phyloP scores from a whole-genome alignment of 768 basidiomycete genomes.

The button mushroom (Agaricus bisporus) region DNA sequence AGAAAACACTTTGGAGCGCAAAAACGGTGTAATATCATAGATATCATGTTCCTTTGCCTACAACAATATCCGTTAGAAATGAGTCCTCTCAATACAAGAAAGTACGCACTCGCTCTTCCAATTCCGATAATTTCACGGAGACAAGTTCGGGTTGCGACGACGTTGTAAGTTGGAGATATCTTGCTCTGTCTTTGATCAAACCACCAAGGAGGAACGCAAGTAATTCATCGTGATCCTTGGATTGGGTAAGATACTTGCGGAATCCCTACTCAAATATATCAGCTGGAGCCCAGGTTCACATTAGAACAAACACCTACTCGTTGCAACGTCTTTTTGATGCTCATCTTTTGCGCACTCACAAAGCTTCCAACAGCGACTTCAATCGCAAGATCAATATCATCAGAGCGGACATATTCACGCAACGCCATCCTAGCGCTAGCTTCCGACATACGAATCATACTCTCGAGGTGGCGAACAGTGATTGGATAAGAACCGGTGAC shows the following conservation, averaged over 20 bases:
- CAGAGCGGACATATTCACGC: constrained; percentile 89
- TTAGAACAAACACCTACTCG: constrained; percentile 48
- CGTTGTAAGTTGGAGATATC: constrained; percentile 72
- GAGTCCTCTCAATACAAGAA: neutral
- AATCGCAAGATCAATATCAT: constrained; percentile 97
- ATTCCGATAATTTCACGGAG: constrained; percentile 68
- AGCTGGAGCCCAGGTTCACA: constrained; percentile 3
- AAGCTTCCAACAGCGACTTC: constrained; percentile 94
- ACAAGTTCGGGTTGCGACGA: constrained; percentile 76
- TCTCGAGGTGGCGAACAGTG: constrained; percentile 95
- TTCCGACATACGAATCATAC: constrained; percentile 99
- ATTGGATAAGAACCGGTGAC: constrained; percentile 99
- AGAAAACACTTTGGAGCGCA: constrained; percentile 76
- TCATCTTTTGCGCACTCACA: constrained; percentile 95
- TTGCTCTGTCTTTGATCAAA: constrained; percentile 87
- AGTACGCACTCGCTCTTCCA: constrained; percentile 75
- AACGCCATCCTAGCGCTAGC: constrained; percentile 98
- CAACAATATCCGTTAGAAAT: constrained; percentile 5
- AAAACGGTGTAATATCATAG: constrained; percentile 82
- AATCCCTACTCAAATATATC: constrained; percentile 57
- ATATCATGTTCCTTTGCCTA: constrained; percentile 98
- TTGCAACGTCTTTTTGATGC: constrained; percentile 96
- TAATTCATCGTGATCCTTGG: constrained; percentile 93
- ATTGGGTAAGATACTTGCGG: constrained; percentile 95
- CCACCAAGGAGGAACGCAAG: constrained; percentile 92